These are phyloP conservation scores for Sequoia sempervirens DNA, from an alignment of 75 land plant genomes.

Conservation along the genomic window DNA sequence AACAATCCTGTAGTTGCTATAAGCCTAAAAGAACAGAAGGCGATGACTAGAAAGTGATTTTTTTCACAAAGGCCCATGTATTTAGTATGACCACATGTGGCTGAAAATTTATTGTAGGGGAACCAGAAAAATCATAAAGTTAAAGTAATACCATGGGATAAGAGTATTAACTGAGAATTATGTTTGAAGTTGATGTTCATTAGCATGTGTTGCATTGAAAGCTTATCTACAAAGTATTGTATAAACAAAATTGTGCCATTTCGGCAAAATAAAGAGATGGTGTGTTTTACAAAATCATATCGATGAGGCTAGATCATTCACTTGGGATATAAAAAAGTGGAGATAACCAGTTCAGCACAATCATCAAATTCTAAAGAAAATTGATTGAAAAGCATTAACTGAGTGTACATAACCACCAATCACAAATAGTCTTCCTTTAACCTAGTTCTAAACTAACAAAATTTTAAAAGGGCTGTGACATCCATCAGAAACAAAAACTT, in stretches of 20 bases:
- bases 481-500: background rate
- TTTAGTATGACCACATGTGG: background rate
- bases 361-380: background rate
- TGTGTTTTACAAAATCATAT: background rate
- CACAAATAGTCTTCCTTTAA: background rate
- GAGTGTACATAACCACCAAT: background rate
- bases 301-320: background rate
- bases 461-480: background rate
- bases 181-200: background rate
- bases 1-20: background rate
- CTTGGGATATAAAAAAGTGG: background rate
- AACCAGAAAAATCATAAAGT: background rate
- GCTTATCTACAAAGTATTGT: background rate
- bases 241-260: background rate
- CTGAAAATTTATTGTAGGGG: background rate
- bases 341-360: background rate
- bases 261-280: background rate
- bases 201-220: background rate
- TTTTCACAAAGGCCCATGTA: background rate
- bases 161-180: background rate
- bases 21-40: background rate
- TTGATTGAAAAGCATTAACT: background rate
- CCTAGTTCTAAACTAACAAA: background rate
- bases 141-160: background rate
- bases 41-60: background rate